Evolutionary conservation across 2,329 filamentous ascomycete genomes (phyloP).

Genomic region (Hypoxylon sp.): DNA sequence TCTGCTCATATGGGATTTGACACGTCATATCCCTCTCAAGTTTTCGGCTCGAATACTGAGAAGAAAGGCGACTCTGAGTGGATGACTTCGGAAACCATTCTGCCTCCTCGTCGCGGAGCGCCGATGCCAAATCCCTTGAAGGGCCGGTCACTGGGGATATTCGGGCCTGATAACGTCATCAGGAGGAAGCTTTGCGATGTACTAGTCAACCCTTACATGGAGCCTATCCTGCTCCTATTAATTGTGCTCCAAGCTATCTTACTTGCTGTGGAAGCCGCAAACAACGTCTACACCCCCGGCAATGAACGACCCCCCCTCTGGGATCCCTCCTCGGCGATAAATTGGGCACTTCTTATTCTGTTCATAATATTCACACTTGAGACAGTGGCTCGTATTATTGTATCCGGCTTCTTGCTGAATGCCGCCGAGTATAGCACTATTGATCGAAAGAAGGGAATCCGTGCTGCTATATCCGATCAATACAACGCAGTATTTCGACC

Average conservation of each 20-base stretch:
- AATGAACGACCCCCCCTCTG: conserved; percentile 74
- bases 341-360: conserved; percentile 84
- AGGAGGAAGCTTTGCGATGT: conserved; percentile 84
- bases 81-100: conserved; percentile 50
- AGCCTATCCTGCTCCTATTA: conserved; percentile 87
- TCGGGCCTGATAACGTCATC: conserved; percentile 82
- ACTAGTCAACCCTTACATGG: conserved; percentile 86
- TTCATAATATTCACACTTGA: conserved; percentile 94
- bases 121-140: conserved; percentile 81
- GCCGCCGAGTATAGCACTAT: conserved; percentile 93
- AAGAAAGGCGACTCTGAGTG: conserved; percentile 59
- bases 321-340: conserved; percentile 74
- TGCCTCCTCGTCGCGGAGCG: conserved; percentile 54
- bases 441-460: conserved; percentile 81
- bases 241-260: conserved; percentile 91
- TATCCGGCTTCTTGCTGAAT: conserved; percentile 94
- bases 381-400: conserved; percentile 84
- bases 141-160: conserved; percentile 88
- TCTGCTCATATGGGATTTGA: conserved; percentile 62
- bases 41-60: conserved; percentile 62
- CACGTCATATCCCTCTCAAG: conserved; percentile 67
- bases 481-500: conserved; percentile 86
- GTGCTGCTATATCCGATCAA: conserved; percentile 81
- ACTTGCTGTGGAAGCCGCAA: conserved; percentile 85
- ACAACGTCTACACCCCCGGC: conserved; percentile 75